Evolutionary conservation across 2,329 filamentous ascomycete species (phyloP), one percentile per base, ranked within the genome.

Genomic region (Cytospora paraplurivora): DNA sequence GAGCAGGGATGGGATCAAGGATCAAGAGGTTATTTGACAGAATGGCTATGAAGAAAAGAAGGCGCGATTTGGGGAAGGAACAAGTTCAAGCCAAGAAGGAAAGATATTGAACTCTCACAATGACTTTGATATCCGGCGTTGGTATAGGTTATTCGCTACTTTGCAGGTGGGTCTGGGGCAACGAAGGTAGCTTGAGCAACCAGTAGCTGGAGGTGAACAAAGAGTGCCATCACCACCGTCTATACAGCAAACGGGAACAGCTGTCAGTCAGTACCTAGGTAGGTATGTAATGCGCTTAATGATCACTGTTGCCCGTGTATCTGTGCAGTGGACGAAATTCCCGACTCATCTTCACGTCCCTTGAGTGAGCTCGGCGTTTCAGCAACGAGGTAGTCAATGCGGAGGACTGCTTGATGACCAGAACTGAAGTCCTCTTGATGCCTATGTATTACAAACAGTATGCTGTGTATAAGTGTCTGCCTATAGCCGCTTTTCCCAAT

Each of bases 131-230:
- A 38, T 33, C 15, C 38, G 51, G 54, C 27, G 17, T 1, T 59
- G 35, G 33, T 15, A 32, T 35, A 34, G 58, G 51, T 35, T 13
- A 33, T 37, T 54, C 35, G 58, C 47, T 13, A 33, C 32, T 54
- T 34, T 50, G 37, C 32, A 50, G 53, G 54, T 44, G 50, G 21
- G 52, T 32, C 47, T 15, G n/a, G 21, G 51, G 37, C 19, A 32
- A 34, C 49, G 33, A 61, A 61, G 59, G 32, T 32, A 50, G 41
- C 19, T 55, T 37, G 49, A 55, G 51, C 59, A 61, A 61, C 54
- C 59, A 61, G 51, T 35, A 54, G 35, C 35, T 37, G 3, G 19
- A 19, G n/a, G 21, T 37, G 3, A 37, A 37, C 12, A 27, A 27
- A 27, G 27, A 27, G 27, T 7, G 35, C 35, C 35, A 4, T 37